Evolutionary conservation across 2,329 filamentous ascomycete genomes (phyloP).

Genomic region (Penicillium sp.): DNA sequence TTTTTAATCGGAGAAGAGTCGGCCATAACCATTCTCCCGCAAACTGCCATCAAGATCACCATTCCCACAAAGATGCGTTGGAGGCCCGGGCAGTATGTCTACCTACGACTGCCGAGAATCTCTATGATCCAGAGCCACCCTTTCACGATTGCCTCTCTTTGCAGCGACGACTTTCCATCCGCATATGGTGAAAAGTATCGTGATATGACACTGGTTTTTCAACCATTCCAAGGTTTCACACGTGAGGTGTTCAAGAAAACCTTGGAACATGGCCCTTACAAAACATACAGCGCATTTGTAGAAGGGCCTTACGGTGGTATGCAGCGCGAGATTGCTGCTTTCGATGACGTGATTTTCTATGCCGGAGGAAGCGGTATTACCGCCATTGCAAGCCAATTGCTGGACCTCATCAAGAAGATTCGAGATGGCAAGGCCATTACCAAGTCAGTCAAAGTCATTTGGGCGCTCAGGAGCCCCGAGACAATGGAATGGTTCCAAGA

Average conservation of each 20-base stretch:
- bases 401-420: conserved; percentile 96
- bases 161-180: conserved; percentile 89
- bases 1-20: conserved; percentile 86
- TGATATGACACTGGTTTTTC: conserved; percentile 87
- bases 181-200: conserved; percentile 84
- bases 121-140: conserved; percentile 90
- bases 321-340: conserved; percentile 83
- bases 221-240: conserved; percentile 89
- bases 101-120: conserved; percentile 89
- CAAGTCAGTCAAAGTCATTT: conserved; percentile 86
- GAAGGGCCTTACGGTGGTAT: conserved; percentile 96
- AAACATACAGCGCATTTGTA: conserved; percentile 87
- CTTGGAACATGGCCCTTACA: conserved; percentile 80
- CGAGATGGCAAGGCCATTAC: conserved; percentile 91
- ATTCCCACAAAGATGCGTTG: conserved; percentile 90
- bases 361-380: conserved; percentile 95
- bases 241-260: conserved; percentile 78
- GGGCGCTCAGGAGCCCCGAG: conserved; percentile 86
- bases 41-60: conserved; percentile 93
- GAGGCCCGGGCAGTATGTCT: conserved; percentile 92
- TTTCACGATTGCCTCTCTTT: conserved; percentile 90
- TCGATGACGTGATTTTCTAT: conserved; percentile 89
- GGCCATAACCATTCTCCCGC: conserved; percentile 81
- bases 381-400: conserved; percentile 82
- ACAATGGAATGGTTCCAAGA: conserved; percentile 98